Percentiles rank a stretch among this genome's conserved stretches.
Conservation (phyloP, 129 eudicot genomes). For the Flaveria ramosissima region DNA sequence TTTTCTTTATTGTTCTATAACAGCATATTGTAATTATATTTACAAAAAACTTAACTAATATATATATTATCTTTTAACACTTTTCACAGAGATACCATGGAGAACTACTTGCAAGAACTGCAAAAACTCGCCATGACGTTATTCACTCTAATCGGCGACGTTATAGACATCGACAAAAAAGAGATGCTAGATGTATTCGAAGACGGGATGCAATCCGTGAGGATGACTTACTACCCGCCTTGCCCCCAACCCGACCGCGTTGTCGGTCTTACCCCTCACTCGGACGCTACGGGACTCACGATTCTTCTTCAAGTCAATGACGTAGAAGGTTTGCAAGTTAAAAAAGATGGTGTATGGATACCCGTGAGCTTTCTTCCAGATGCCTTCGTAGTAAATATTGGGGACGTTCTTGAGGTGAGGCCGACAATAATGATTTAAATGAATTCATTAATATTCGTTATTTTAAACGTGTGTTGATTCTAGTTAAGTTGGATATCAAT, state of each 20-base stretch:
- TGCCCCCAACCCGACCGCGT: slow-evolving; percentile 60
- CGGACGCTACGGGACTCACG: slow-evolving; percentile 55
- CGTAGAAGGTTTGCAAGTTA: slow-evolving; percentile 57
- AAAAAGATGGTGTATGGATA: slow-evolving; percentile 58
- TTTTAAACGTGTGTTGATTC: slow-evolving; percentile 27
- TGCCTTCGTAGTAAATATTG: slow-evolving; percentile 58
- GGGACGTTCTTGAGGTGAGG: slow-evolving; percentile 61
- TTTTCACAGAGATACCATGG: slow-evolving; percentile 43
- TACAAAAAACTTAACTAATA: too few relatives aligned
- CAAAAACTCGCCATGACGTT: slow-evolving; percentile 43
- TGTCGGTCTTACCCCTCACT: slow-evolving; percentile 52
- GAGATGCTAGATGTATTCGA: slow-evolving; percentile 42
- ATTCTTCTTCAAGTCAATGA: slow-evolving; percentile 48
- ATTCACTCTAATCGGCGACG: slow-evolving; percentile 42
- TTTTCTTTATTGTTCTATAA: too few relatives aligned
- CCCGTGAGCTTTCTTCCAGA: slow-evolving; percentile 47
- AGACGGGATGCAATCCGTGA: slow-evolving; percentile 53
- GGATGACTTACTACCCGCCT: slow-evolving; percentile 62
- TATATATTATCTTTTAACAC: too few relatives aligned
- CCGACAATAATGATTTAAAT: neutral
- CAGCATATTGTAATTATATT: too few relatives aligned
- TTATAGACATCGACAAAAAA: slow-evolving; percentile 42
- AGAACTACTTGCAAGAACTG: slow-evolving; percentile 41
- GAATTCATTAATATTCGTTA: too few relatives aligned
- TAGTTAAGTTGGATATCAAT: neutral